phyloP scores from a whole-genome alignment of 176 grass and related monocot species.

The Raddia guianensis region DNA sequence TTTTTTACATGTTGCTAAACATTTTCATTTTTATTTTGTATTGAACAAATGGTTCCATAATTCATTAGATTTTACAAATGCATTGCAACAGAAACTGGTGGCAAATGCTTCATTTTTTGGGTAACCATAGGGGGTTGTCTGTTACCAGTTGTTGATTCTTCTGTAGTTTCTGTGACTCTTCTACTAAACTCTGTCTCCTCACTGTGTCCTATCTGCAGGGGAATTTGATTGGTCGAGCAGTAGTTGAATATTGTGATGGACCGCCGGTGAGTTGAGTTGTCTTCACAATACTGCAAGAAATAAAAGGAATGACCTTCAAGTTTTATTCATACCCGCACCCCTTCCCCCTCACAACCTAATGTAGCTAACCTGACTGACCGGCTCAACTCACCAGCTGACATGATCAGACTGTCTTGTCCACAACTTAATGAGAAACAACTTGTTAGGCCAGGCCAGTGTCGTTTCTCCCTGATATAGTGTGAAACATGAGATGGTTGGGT shows the following conservation, averaged over 20 bases:
- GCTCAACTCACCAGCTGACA: neutral
- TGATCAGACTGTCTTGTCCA: constrained; percentile 8
- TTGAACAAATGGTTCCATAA: neutral
- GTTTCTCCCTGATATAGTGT: neutral
- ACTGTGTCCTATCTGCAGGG: constrained; percentile 52
- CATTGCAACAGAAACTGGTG: neutral
- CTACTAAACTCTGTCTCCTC: constrained; percentile 4
- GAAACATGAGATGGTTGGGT: neutral
- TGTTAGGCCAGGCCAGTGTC: neutral
- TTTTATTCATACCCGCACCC: neutral
- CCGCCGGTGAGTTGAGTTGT: constrained; percentile 86
- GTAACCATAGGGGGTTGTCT: neutral
- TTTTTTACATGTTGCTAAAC: constrained; percentile 6
- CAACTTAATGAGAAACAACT: neutral
- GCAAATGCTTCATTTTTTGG: neutral
- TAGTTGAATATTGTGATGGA: constrained; percentile 76
- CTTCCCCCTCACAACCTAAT: neutral
- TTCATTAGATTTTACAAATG: constrained; percentile 10
- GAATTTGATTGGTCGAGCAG: constrained; percentile 89
- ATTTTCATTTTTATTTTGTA: constrained; percentile 17
- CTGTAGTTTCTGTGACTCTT: neutral
- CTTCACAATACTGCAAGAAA: neutral
- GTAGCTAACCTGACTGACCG: neutral
- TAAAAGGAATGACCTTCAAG: neutral
- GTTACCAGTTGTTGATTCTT: constrained; percentile 3